Evolutionary conservation across 2,329 filamentous ascomycete species (phyloP).

Genomic region (Akanthomyces muscarius): DNA sequence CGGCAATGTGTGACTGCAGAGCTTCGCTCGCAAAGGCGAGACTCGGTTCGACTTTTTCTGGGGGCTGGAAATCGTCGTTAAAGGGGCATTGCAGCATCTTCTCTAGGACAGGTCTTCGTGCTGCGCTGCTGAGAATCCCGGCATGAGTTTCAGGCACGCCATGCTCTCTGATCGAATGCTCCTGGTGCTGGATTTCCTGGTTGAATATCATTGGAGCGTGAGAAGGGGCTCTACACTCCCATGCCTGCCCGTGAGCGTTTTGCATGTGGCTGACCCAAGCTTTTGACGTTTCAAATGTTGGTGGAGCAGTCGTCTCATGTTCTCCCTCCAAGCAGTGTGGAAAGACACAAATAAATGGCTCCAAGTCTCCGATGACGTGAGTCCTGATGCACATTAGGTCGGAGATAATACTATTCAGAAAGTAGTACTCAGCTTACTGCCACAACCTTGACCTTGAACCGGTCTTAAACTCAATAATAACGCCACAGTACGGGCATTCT

Average conservation of each 20-base stretch:
- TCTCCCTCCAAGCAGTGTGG: constrained; percentile 12
- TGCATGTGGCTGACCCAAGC: constrained; percentile 24
- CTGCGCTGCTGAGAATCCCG: too few species aligned
- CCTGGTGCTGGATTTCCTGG: too few species aligned
- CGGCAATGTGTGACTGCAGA: too few species aligned
- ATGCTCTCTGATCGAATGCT: too few species aligned
- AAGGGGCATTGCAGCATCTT: too few species aligned
- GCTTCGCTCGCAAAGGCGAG: too few species aligned
- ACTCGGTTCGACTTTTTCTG: too few species aligned
- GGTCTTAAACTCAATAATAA: constrained; percentile 21
- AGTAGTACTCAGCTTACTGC: constrained; percentile 13
- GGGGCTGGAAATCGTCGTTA: too few species aligned
- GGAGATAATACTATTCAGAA: background rate
- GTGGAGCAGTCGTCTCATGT: background rate
- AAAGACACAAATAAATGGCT: constrained; percentile 22
- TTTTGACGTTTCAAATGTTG: constrained; percentile 23
- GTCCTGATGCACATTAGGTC: constrained; percentile 15
- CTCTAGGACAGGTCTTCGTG: too few species aligned
- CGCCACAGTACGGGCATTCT: constrained; percentile 23
- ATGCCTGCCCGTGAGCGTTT: constrained; percentile 27
- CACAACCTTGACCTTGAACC: constrained; percentile 17
- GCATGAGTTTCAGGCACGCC: too few species aligned
- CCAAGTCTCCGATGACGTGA: constrained; percentile 22
- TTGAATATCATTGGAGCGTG: too few species aligned
- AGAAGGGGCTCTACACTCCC: constrained; percentile 29